These are phyloP conservation scores for Kwoniella sp. DNA, from an alignment of 768 basidiomycete genomes.

Conservation along the genomic window DNA sequence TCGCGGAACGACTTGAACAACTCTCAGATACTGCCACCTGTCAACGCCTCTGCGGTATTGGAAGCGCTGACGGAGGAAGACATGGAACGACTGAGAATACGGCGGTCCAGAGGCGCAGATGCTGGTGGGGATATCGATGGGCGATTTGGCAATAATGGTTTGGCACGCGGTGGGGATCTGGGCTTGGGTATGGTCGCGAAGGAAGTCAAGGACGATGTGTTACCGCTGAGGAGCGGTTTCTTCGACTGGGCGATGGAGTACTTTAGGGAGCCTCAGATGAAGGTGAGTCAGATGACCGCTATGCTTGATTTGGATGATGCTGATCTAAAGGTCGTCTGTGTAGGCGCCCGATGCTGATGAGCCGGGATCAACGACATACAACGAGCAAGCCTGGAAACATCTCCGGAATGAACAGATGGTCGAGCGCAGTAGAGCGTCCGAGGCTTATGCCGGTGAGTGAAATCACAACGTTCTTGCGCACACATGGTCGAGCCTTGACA, in stretches of 20 bases:
- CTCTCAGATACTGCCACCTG: slow-evolving; percentile 4
- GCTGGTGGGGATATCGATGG: slow-evolving; percentile 52
- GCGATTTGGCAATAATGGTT: slow-evolving; percentile 58
- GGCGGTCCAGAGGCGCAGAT: slow-evolving; percentile 60
- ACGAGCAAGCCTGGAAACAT: slow-evolving; percentile 93
- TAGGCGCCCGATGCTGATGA: slow-evolving; percentile 92
- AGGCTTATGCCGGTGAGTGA: slow-evolving; percentile 71
- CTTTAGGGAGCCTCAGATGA: slow-evolving; percentile 98
- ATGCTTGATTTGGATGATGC: slow-evolving; percentile 1
- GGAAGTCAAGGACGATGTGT: slow-evolving; percentile 72
- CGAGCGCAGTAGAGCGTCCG: slow-evolving; percentile 69
- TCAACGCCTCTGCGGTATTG: slow-evolving; percentile 72
- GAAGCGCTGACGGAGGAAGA: slow-evolving; percentile 90
- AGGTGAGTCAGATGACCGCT: slow-evolving; percentile 62
- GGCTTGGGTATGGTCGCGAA: slow-evolving; percentile 57
- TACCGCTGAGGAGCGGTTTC: slow-evolving; percentile 87
- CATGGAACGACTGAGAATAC: slow-evolving; percentile 81
- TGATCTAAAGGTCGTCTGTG: background rate
- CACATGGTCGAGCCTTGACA: background rate
- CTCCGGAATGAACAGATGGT: slow-evolving; percentile 82
- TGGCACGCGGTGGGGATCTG: slow-evolving; percentile 57
- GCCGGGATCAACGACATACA: slow-evolving; percentile 89
- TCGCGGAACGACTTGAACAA: slow-evolving; percentile 3
- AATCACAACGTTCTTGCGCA: background rate
- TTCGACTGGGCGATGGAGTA: slow-evolving; percentile 98